These are phyloP conservation scores for Monosporascus cannonballus DNA, from an alignment of 2,329 filamentous ascomycete genomes.

Conservation along the genomic window DNA sequence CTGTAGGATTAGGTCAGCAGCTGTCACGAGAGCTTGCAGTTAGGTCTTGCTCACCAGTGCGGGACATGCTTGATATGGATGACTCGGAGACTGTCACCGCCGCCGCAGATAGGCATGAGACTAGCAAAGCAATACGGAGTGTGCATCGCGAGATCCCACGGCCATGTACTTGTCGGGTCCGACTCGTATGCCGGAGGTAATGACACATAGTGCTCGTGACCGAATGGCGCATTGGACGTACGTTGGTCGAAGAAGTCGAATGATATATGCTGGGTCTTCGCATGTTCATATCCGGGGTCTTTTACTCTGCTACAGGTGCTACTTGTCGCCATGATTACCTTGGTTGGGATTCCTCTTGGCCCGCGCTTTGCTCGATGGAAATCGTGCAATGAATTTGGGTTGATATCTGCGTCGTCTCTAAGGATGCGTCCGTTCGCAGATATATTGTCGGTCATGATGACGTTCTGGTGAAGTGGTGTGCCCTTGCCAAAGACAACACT, in stretches of 20 bases:
- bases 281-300: constrained; percentile 1
- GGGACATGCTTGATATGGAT: no score
- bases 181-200: constrained; percentile 1
- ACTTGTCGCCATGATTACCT: background rate
- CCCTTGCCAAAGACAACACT: no score
- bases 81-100: no score
- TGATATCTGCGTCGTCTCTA: background rate
- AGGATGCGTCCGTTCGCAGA: background rate
- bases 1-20: background rate
- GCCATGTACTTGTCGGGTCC: background rate
- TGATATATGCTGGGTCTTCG: background rate
- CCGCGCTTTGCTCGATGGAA: background rate
- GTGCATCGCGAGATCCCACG: background rate
- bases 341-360: background rate
- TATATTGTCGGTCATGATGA: background rate
- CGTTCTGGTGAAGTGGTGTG: no score
- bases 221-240: constrained; percentile 1
- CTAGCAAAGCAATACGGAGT: no score
- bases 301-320: background rate
- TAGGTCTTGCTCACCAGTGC: no score
- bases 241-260: constrained; percentile 3
- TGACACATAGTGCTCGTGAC: constrained; percentile 3
- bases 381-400: background rate
- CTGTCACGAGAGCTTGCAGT: no score
- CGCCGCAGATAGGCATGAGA: no score